Percentiles rank a stretch among this genome's conserved stretches.
These are phyloP conservation scores for Xanthoconium purpureum DNA, from an alignment of 768 basidiomycete species.

Conservation along the genomic window DNA sequence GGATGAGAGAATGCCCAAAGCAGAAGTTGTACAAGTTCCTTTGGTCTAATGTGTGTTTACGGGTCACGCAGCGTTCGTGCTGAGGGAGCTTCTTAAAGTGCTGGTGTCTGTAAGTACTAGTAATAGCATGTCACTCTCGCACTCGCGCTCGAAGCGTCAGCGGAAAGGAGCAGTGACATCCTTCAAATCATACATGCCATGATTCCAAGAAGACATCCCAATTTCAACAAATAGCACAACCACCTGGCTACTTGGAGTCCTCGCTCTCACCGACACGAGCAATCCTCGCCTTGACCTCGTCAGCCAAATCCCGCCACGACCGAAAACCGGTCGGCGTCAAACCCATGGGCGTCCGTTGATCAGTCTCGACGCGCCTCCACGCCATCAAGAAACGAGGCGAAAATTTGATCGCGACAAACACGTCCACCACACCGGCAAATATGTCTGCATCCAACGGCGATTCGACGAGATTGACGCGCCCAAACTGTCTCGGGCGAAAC, in stretches of 20 bases:
- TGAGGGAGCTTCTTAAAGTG: too few species aligned
- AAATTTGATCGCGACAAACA: background rate
- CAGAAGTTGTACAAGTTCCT: too few species aligned
- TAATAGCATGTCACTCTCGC: too few species aligned
- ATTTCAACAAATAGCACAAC: too few species aligned
- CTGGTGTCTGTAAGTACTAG: too few species aligned
- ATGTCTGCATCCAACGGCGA: background rate
- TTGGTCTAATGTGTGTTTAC: too few species aligned
- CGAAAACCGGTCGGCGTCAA: background rate
- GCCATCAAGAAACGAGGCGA: background rate
- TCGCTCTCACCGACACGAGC: background rate
- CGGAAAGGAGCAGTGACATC: too few species aligned
- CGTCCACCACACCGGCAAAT: background rate
- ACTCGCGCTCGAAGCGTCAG: too few species aligned
- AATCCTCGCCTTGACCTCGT: slow-evolving; percentile 1
- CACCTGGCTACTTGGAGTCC: background rate
- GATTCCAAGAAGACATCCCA: too few species aligned
- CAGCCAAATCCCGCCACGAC: background rate
- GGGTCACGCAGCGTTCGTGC: too few species aligned
- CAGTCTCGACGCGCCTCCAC: background rate
- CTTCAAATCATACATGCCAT: too few species aligned
- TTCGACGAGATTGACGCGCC: background rate
- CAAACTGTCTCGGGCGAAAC: background rate
- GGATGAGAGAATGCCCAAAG: too few species aligned
- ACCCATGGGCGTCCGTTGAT: background rate